phyloP scores from a whole-genome alignment of 1,284 basidiomycete species.

The Abortiporus biennis region DNA sequence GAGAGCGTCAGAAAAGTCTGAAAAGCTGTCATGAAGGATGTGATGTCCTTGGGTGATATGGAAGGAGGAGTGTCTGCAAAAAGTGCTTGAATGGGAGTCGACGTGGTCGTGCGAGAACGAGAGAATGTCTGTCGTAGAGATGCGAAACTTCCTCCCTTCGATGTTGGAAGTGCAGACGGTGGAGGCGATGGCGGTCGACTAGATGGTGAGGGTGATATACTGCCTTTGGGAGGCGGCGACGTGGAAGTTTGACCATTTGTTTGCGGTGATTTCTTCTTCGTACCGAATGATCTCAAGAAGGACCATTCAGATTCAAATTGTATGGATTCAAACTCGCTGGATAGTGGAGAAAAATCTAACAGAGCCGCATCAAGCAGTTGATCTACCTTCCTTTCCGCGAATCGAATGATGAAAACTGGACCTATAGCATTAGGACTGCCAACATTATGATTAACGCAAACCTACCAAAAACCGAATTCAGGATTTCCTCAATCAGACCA shows the following conservation, averaged over 20 bases:
- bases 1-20: constrained; percentile 83
- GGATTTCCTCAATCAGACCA: constrained; percentile 78
- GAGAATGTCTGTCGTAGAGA: constrained; percentile 59
- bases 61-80: constrained; percentile 44
- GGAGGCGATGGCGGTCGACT: constrained; percentile 36
- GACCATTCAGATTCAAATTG: constrained; percentile 98
- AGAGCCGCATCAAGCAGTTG: constrained; percentile 78
- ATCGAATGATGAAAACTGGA: constrained; percentile 90
- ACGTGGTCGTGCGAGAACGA: constrained; percentile 39
- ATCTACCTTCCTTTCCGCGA: constrained; percentile 87
- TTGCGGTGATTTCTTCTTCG: constrained; percentile 53
- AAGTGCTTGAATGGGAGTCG: constrained; percentile 41
- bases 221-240: constrained; percentile 37
- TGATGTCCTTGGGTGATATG: constrained; percentile 61
- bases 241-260: constrained; percentile 31
- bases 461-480: constrained; percentile 91
- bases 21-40: constrained; percentile 82
- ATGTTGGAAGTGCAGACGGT: constrained; percentile 6
- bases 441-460: background rate
- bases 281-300: constrained; percentile 74
- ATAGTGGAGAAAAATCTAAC: constrained; percentile 78
- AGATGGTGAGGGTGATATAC: constrained; percentile 40
- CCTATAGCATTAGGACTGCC: background rate
- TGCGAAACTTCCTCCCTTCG: constrained; percentile 42
- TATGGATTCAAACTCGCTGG: constrained; percentile 75